Evolutionary conservation across 164 flowering plant genomes (phyloP), one percentile per base, ranked within the genome.

Genomic region (Nymphaea colorata): DNA sequence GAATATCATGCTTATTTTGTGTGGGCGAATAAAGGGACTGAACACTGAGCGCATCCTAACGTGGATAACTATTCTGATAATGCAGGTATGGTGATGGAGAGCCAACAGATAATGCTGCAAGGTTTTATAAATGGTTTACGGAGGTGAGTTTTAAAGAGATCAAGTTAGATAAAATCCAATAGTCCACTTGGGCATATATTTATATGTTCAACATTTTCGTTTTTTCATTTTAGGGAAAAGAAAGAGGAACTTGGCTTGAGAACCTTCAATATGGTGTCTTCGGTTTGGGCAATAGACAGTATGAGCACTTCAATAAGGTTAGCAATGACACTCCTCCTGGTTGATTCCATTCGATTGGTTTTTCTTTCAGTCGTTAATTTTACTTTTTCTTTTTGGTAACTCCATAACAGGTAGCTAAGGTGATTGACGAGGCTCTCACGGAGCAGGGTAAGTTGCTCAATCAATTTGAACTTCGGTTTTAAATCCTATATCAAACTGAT

Each of bases 241-340:
- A 85, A 65, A 85, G 74, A 68, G 96, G 80, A 8, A 77, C 67
- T 6, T 84, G 88, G 88, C 82, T 88, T 70, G 71, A 82, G 45
- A 79, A 82, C 60, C 86, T 93, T 76, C 71, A 81, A 5, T 93
- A 76, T 66, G 97, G 86, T 68, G 85, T 93, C 3, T 93, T 93
- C 76, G 98, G 98, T 71, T 84, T 93, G 43, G 98, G 98, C 3
- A 93, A 93, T 79, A 82, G 96, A 75, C 98, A 93, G 69, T 93
- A 93, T 67, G 98, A 93, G 75, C 97, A 93, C 84, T 93, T 93
- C 74, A 93, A 93, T 69, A 93, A 93, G 97, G 98, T 92, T 41
- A 41, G 75, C 11, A 47, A 61, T 2, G 66, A 51, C 14, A 17
- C 3, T 15, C 61, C 41, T 44, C 8, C 2, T 44, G 47, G 25